Conservation (phyloP, 2,329 filamentous ascomycete genomes). For the Pseudogymnoascus sp. region DNA sequence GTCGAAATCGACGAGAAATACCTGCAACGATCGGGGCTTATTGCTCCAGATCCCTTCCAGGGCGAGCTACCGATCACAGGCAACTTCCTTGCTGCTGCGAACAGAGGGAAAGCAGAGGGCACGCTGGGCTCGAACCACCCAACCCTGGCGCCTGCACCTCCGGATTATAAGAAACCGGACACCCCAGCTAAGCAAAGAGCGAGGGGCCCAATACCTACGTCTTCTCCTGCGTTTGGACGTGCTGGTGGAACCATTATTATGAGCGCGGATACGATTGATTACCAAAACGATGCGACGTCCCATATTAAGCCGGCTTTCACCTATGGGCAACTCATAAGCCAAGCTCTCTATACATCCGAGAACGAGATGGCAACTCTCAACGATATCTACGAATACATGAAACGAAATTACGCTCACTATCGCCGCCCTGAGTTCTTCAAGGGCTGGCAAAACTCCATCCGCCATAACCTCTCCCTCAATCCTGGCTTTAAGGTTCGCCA, state of each 20-base stretch:
- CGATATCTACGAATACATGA: constrained; percentile 92
- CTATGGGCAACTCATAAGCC: constrained; percentile 94
- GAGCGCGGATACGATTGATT: constrained; percentile 53
- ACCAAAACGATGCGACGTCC: constrained; percentile 74
- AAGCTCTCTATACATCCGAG: constrained; percentile 80
- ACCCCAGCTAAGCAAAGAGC: constrained; percentile 38
- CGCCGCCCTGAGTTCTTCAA: constrained; percentile 63
- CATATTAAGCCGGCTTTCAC: constrained; percentile 94
- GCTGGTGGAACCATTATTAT: constrained; percentile 37
- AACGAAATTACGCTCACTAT: constrained; percentile 86
- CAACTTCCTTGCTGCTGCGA: not conserved
- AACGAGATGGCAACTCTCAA: constrained; percentile 86
- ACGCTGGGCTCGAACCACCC: not conserved
- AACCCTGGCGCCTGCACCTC: constrained; percentile 50
- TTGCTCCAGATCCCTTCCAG: constrained; percentile 22
- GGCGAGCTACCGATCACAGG: constrained; percentile 11
- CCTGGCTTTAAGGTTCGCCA: constrained; percentile 93
- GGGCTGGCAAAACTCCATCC: constrained; percentile 98
- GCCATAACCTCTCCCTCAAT: constrained; percentile 91
- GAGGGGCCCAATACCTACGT: constrained; percentile 18
- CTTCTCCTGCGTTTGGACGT: constrained; percentile 22
- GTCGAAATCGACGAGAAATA: constrained; percentile 63
- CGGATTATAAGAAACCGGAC: constrained; percentile 52
- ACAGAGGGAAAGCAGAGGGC: constrained; percentile 23
- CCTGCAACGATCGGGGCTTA: constrained; percentile 58